phyloP scores from a whole-genome alignment of 225 moss, liverwort and hornwort species.

The Polytrichum formosum region DNA sequence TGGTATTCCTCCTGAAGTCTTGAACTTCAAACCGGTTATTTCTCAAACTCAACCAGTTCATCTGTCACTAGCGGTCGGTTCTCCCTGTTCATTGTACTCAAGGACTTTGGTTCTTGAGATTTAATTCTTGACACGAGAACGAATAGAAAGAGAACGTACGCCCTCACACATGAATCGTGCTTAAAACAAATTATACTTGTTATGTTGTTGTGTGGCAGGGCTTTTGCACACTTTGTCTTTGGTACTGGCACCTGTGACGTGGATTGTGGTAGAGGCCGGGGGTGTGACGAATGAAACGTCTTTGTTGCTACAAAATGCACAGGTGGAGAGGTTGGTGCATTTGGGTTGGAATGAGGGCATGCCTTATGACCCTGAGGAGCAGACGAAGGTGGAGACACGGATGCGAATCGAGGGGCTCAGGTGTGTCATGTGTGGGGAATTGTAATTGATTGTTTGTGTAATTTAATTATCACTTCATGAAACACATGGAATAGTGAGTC shows the following conservation, averaged over 20 bases:
- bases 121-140: not conserved
- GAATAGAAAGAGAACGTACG: too few species aligned
- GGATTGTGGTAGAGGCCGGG: slow-evolving; percentile 86
- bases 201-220: slow-evolving; percentile 26
- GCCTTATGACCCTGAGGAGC: slow-evolving; percentile 56
- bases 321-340: slow-evolving; percentile 56
- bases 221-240: slow-evolving; percentile 70
- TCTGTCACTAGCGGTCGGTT: too few species aligned
- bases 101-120: too few species aligned
- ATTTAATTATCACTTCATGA: too few species aligned
- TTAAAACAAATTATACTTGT: too few species aligned
- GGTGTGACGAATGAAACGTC: slow-evolving; percentile 65
- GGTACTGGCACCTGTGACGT: slow-evolving; percentile 68
- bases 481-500: too few species aligned
- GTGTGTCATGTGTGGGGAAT: slow-evolving; percentile 14
- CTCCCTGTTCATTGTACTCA: too few species aligned
- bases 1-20: too few species aligned
- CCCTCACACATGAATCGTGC: too few species aligned
- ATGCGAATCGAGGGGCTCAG: slow-evolving; percentile 79
- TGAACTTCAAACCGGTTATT: too few species aligned
- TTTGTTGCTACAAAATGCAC: slow-evolving; percentile 49
- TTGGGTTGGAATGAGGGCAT: slow-evolving; percentile 41
- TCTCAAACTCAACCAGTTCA: too few species aligned
- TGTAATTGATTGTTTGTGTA: too few species aligned
- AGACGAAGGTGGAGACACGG: slow-evolving; percentile 48